phyloP scores from a whole-genome alignment of 176 grass and related monocot species.

The Phyllostachys edulis region DNA sequence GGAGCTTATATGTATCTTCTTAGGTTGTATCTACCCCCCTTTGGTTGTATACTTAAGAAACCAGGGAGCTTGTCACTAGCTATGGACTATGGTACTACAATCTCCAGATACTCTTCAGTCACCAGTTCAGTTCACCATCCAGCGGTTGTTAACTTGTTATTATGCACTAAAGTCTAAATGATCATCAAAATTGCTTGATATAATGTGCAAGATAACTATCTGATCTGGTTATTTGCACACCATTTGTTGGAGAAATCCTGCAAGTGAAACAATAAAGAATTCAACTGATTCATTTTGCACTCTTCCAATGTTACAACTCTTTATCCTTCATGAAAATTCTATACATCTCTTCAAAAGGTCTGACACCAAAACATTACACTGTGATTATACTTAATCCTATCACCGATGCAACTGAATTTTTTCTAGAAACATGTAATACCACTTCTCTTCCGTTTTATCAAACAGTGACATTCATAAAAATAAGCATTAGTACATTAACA shows the following conservation, averaged over 20 bases:
- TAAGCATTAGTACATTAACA: neutral
- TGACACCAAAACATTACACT: neutral
- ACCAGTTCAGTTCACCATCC: conserved; percentile 17
- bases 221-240: neutral
- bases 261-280: neutral
- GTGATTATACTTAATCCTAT: neutral
- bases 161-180: neutral
- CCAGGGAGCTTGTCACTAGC: conserved; percentile 8
- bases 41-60: conserved; percentile 40
- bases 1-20: conserved; percentile 38
- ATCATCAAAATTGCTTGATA: conserved; percentile 5
- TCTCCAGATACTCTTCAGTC: conserved; percentile 14
- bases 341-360: neutral
- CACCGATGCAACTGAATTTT: conserved; percentile 5
- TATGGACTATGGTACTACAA: conserved; percentile 18
- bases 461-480: neutral
- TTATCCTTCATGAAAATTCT: neutral
- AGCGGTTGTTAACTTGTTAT: neutral
- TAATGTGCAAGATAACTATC: neutral
- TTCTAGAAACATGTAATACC: neutral
- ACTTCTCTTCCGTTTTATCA: neutral
- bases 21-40: conserved; percentile 37
- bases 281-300: neutral
- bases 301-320: neutral
- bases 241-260: neutral